phyloP scores from a whole-genome alignment of 192 early-diverging fungal species.

The Chytriomyces sp. region DNA sequence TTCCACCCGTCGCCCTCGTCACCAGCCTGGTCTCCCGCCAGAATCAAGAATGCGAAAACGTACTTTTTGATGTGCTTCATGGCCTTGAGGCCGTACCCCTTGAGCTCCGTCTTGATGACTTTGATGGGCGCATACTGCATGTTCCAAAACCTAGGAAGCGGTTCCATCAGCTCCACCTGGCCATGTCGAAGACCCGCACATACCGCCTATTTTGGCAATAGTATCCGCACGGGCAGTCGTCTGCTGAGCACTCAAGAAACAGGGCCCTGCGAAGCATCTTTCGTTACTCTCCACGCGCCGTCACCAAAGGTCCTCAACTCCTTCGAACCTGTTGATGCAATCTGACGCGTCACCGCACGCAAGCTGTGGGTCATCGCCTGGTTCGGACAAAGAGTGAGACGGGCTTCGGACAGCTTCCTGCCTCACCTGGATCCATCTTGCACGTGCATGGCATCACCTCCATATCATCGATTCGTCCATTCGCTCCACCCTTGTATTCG shows the following conservation, averaged over 20 bases:
- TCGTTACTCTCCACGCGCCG: neutral
- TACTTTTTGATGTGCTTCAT: conserved; percentile 66
- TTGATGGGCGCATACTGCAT: conserved; percentile 83
- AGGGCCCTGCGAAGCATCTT: conserved; percentile 48
- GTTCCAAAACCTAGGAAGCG: conserved; percentile 71
- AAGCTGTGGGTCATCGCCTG: conserved; percentile 51
- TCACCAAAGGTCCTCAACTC: no score
- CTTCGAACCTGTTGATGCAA: conserved; percentile 78
- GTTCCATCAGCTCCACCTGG: neutral
- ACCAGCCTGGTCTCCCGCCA: no score
- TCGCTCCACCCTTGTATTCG: conserved; percentile 71
- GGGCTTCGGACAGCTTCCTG: neutral
- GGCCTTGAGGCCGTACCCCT: conserved; percentile 92
- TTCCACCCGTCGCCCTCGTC: neutral
- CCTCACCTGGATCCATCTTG: conserved; percentile 64
- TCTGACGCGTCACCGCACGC: conserved; percentile 88
- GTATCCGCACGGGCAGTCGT: conserved; percentile 84
- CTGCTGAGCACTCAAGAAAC: conserved; percentile 88
- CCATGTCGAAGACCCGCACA: neutral
- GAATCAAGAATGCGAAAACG: neutral
- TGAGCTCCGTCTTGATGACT: conserved; percentile 86
- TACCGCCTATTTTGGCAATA: conserved; percentile 87
- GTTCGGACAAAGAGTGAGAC: neutral
- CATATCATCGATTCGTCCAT: conserved; percentile 65
- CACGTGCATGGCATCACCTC: conserved; percentile 82